phyloP scores from a whole-genome alignment of 768 basidiomycete genomes.

The Zangia roseola region DNA sequence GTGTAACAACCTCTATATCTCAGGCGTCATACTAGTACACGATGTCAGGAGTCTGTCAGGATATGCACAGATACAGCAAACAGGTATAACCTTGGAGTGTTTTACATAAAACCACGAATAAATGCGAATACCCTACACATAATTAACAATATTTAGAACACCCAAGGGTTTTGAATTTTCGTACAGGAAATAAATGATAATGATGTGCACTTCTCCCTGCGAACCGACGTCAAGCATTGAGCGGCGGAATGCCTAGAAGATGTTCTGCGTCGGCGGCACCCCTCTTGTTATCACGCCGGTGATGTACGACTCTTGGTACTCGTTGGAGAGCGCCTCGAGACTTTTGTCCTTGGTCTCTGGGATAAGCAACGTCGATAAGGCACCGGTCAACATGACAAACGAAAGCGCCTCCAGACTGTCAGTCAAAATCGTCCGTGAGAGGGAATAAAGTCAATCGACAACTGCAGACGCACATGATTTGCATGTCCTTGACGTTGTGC shows the following conservation, averaged over 20 bases:
- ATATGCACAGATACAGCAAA: neutral
- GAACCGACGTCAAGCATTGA: no score
- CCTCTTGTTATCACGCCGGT: constrained; percentile 14
- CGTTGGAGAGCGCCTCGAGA: constrained; percentile 73
- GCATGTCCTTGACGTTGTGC: constrained; percentile 53
- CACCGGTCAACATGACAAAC: constrained; percentile 80
- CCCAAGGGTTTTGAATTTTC: neutral
- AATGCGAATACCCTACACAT: neutral
- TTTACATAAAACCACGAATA: neutral
- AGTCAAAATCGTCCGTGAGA: constrained; percentile 1
- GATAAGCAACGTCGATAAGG: constrained; percentile 78
- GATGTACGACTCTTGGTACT: constrained; percentile 64
- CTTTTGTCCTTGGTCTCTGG: constrained; percentile 71
- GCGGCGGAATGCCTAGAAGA: constrained; percentile 4
- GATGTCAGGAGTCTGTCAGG: neutral
- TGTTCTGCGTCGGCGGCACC: constrained; percentile 1
- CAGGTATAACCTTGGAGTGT: neutral
- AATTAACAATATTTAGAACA: neutral
- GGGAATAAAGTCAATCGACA: neutral
- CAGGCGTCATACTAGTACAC: neutral
- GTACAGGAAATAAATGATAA: neutral
- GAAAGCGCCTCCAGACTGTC: constrained; percentile 72
- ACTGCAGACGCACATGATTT: constrained; percentile 58
- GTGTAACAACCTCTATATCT: neutral
- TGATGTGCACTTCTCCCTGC: neutral